Conservation (phyloP, 2,329 filamentous ascomycete species). For the Endoconidiophora laricicola region DNA sequence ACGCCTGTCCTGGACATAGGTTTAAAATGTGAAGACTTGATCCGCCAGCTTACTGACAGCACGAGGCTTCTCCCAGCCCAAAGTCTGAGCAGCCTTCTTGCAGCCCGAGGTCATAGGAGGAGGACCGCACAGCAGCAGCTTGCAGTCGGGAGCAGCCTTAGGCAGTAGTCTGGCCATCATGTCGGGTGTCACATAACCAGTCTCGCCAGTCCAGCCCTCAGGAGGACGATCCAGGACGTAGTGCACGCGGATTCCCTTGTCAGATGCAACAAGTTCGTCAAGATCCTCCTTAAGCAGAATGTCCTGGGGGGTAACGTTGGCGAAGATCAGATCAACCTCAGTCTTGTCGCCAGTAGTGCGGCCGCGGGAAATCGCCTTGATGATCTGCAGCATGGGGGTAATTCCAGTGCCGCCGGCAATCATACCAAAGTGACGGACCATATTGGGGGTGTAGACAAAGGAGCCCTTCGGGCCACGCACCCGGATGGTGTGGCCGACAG, state of each 20-base stretch:
- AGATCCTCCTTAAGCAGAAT: conserved; percentile 89
- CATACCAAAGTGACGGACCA: conserved; percentile 95
- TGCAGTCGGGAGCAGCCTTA: conserved; percentile 69
- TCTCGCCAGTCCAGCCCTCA: conserved; percentile 76
- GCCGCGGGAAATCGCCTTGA: conserved; percentile 75
- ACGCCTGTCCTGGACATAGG: background rate
- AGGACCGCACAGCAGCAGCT: conserved; percentile 86
- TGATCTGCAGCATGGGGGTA: conserved; percentile 94
- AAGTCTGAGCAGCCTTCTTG: conserved; percentile 83
- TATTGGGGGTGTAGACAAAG: conserved; percentile 93
- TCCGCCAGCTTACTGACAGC: conserved; percentile 96
- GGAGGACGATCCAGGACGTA: conserved; percentile 96
- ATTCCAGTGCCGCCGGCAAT: conserved; percentile 95
- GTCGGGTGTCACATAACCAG: conserved; percentile 86
- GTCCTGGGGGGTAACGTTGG: conserved; percentile 85
- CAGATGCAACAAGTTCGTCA: conserved; percentile 59
- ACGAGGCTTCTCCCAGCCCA: conserved; percentile 82
- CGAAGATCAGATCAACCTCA: conserved; percentile 86
- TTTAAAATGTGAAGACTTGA: conserved; percentile 83
- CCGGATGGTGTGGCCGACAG: conserved; percentile 73
- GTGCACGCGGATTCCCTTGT: conserved; percentile 70
- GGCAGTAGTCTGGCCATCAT: conserved; percentile 84
- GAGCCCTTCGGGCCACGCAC: conserved; percentile 91
- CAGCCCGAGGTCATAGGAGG: conserved; percentile 93
- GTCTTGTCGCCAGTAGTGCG: conserved; percentile 67